phyloP scores from a whole-genome alignment of 495 filamentous ascomycete genomes.

The Aspergillus coremiiformis region DNA sequence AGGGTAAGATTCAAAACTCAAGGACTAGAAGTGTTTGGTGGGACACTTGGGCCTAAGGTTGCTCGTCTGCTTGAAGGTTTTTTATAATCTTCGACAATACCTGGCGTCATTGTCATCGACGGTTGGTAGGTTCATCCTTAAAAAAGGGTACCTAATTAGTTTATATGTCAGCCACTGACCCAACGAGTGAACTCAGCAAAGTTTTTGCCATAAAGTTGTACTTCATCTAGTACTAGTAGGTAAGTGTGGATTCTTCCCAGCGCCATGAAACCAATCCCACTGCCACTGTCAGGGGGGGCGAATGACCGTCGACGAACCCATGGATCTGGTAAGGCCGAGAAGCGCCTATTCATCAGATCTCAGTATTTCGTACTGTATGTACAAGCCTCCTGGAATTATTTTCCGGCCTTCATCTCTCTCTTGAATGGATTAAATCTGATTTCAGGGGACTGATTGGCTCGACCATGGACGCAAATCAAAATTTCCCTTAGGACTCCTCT shows the following conservation, averaged over 20 bases:
- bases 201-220: too few relatives aligned
- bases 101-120: neutral
- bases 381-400: neutral
- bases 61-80: neutral
- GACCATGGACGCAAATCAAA: neutral
- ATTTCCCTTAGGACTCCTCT: too few relatives aligned
- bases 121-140: too few relatives aligned
- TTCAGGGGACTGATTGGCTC: neutral
- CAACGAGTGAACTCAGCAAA: neutral
- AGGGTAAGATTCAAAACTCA: too few relatives aligned
- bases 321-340: neutral
- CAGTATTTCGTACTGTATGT: too few relatives aligned
- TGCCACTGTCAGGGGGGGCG: neutral
- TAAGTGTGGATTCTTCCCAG: neutral
- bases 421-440: neutral
- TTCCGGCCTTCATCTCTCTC: neutral
- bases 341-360: too few relatives aligned
- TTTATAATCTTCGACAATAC: neutral
- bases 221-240: too few relatives aligned
- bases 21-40: too few relatives aligned
- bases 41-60: too few relatives aligned
- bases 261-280: neutral
- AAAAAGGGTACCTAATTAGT: too few relatives aligned
- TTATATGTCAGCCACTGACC: neutral
- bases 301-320: neutral